A percentile compares a stretch with the other conserved stretches of the same genome.
Conservation (phyloP, 495 filamentous ascomycete species). For the Aspergillus kassunensis region DNA sequence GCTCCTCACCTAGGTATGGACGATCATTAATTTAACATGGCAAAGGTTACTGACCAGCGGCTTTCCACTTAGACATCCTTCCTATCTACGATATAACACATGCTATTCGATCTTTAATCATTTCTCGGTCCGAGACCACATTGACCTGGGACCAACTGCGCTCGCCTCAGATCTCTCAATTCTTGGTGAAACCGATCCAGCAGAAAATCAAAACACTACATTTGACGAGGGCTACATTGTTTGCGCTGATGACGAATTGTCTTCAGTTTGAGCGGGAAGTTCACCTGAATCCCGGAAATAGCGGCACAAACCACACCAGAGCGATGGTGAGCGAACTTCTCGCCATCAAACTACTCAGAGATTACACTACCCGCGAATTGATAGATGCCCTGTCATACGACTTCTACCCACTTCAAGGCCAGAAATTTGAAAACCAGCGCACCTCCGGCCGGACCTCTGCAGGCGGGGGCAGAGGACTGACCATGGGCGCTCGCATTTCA, state of each 20-base stretch:
- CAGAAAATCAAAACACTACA: slow-evolving; percentile 75
- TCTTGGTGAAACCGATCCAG: slow-evolving; percentile 86
- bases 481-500: slow-evolving; percentile 69
- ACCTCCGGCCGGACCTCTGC: slow-evolving; percentile 30
- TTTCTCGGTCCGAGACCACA: slow-evolving; percentile 81
- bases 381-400: slow-evolving; percentile 91
- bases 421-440: slow-evolving; percentile 41
- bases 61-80: slow-evolving; percentile 51
- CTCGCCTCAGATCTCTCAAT: slow-evolving; percentile 91
- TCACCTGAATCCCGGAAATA: slow-evolving; percentile 73
- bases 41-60: not conserved
- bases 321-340: slow-evolving; percentile 86
- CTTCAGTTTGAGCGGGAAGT: slow-evolving; percentile 88
- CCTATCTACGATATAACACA: slow-evolving; percentile 90
- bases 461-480: slow-evolving; percentile 31
- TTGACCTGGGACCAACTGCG: slow-evolving; percentile 94
- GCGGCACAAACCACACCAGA: slow-evolving; percentile 74
- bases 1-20: slow-evolving; percentile 68
- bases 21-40: not conserved
- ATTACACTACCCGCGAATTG: slow-evolving; percentile 82
- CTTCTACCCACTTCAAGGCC: slow-evolving; percentile 85
- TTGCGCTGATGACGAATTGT: slow-evolving; percentile 87
- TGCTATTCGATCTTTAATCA: slow-evolving; percentile 75
- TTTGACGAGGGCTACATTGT: slow-evolving; percentile 80
- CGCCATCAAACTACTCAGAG: slow-evolving; percentile 84